phyloP scores from a whole-genome alignment of 1,284 basidiomycete species.

The Ceraceosorus bombacis region DNA sequence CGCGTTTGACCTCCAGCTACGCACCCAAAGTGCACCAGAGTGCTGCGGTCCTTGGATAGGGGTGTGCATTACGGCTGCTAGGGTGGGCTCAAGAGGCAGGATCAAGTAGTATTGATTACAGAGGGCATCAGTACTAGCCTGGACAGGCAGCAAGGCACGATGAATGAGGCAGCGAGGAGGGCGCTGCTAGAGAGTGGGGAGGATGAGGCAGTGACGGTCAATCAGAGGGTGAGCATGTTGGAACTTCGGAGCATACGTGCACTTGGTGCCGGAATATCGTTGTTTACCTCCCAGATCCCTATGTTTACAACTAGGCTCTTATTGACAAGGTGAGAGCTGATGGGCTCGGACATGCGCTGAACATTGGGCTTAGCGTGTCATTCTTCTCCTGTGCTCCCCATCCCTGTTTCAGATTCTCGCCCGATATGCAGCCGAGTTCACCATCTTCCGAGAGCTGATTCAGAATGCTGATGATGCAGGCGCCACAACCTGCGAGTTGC shows the following conservation, averaged over 20 bases:
- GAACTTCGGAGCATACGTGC: slow-evolving; percentile 49
- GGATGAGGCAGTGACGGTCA: slow-evolving; percentile 76
- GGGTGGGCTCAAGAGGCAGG: too few relatives aligned
- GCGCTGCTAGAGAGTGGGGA: slow-evolving; percentile 32
- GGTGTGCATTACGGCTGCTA: too few relatives aligned
- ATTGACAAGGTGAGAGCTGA: slow-evolving; percentile 27
- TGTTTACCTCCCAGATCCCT: slow-evolving; percentile 51
- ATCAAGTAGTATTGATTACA: too few relatives aligned
- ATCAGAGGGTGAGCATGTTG: slow-evolving; percentile 59
- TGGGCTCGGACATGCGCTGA: background rate
- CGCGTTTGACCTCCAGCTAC: too few relatives aligned
- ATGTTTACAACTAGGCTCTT: slow-evolving; percentile 16
- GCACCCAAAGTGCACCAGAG: too few relatives aligned
- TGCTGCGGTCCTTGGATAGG: too few relatives aligned
- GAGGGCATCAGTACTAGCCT: too few relatives aligned
- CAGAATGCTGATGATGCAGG: slow-evolving; percentile 93
- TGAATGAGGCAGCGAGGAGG: slow-evolving; percentile 13
- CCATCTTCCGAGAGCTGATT: slow-evolving; percentile 80
- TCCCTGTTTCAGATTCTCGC: slow-evolving; percentile 60
- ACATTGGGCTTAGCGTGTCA: background rate
- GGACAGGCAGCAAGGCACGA: background rate
- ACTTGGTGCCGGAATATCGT: slow-evolving; percentile 59
- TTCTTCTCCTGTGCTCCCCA: background rate
- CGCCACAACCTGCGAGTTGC: slow-evolving; percentile 52
- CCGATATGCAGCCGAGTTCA: slow-evolving; percentile 76